Conservation (phyloP, 225 moss, liverwort and hornwort genomes). For the Pseudoscleropodium purum region DNA sequence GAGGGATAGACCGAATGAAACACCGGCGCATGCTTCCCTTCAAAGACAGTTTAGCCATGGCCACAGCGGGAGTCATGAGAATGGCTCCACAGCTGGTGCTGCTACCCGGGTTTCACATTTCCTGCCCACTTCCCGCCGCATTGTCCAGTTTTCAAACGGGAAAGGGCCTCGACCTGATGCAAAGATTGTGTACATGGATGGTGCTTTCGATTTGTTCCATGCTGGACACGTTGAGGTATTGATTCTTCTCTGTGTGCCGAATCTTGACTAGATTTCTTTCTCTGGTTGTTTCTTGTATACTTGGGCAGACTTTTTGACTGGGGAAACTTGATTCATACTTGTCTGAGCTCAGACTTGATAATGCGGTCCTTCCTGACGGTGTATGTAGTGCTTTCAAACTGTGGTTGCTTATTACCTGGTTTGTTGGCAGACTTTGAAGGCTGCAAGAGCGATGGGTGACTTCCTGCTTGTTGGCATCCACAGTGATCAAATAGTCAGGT, state of each 20-base stretch:
- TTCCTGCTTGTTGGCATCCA: slow-evolving; percentile 95
- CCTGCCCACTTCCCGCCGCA: slow-evolving; percentile 92
- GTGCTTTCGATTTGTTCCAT: slow-evolving; percentile 97
- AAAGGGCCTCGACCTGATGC: slow-evolving; percentile 81
- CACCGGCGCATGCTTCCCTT: slow-evolving; percentile 72
- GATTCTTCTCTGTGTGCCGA: background rate
- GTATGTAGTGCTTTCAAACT: background rate
- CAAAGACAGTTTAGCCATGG: slow-evolving; percentile 98
- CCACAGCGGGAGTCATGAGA: slow-evolving; percentile 42
- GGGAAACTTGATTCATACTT: background rate
- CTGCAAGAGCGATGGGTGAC: slow-evolving; percentile 71
- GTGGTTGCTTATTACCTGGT: background rate
- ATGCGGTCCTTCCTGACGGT: background rate
- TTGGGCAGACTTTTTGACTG: background rate
- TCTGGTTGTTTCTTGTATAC: background rate
- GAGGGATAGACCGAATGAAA: slow-evolving; percentile 71
- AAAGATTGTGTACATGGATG: slow-evolving; percentile 89
- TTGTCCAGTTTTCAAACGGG: slow-evolving; percentile 97
- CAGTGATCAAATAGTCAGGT: slow-evolving; percentile 92
- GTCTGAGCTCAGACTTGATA: background rate
- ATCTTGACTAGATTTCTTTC: background rate
- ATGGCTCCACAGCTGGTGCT: slow-evolving; percentile 33
- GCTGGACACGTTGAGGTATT: slow-evolving; percentile 96
- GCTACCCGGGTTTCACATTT: slow-evolving; percentile 91
- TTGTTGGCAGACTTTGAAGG: slow-evolving; percentile 66